Conservation (phyloP, 139 green algal species). For the Astrephomene gubernaculifera region DNA sequence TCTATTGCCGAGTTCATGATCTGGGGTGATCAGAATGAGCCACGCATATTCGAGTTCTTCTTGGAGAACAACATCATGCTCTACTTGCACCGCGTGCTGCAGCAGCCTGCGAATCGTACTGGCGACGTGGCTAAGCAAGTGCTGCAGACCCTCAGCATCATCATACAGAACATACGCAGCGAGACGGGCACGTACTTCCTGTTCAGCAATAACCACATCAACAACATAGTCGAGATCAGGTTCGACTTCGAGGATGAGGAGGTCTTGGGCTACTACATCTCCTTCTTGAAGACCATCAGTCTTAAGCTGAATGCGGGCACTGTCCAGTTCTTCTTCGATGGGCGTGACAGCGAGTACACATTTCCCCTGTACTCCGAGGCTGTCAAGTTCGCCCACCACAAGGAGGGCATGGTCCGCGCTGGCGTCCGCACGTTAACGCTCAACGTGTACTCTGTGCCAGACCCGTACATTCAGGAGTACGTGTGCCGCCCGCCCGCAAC, state of each 20-base stretch:
- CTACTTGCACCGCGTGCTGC: conserved; percentile 90
- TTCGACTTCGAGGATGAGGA: conserved; percentile 99
- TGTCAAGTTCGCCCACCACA: conserved; percentile 92
- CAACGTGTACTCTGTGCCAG: conserved; percentile 90
- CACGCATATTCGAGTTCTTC: conserved; percentile 96
- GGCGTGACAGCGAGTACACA: conserved; percentile 6
- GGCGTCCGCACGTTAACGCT: conserved; percentile 96
- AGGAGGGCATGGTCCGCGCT: conserved; percentile 95
- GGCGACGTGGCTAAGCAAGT: conserved; percentile 80
- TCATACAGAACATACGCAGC: conserved; percentile 96
- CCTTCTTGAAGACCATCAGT: conserved; percentile 96
- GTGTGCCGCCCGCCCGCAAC: conserved; percentile 68
- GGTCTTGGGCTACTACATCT: conserved; percentile 97
- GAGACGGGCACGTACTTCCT: conserved; percentile 95
- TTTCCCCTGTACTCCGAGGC: conserved; percentile 96
- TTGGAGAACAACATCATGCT: conserved; percentile 92
- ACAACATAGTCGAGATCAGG: conserved; percentile 89
- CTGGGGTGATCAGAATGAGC: conserved; percentile 98
- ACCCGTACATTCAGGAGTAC: conserved; percentile 78
- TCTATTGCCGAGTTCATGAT: conserved; percentile 97
- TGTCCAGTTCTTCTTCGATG: conserved; percentile 94
- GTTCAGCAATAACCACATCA: conserved; percentile 98
- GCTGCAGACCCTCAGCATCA: conserved; percentile 93
- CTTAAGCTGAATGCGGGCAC: conserved; percentile 92
- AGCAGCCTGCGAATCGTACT: conserved; percentile 75